Percentiles rank a stretch among this genome's conserved stretches.
These are phyloP conservation scores for Aspergillus aculeatinus DNA, from an alignment of 2,329 filamentous ascomycete species.

Conservation along the genomic window DNA sequence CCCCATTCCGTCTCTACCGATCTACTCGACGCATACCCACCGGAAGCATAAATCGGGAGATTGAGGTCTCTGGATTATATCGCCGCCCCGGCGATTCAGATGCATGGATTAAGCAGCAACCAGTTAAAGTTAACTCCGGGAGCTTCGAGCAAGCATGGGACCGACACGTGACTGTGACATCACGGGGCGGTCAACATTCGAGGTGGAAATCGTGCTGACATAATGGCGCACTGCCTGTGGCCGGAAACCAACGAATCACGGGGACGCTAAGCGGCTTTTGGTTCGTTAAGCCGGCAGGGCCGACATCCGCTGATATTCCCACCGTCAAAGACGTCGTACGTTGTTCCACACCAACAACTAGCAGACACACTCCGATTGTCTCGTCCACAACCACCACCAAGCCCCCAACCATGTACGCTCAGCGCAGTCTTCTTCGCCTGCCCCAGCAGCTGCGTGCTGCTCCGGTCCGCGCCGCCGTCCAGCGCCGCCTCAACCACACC, in stretches of 20 bases:
- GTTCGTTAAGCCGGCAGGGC: conserved; percentile 24
- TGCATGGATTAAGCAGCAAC: neutral
- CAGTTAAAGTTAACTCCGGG: neutral
- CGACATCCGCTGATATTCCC: conserved; percentile 27
- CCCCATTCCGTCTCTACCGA: conserved; percentile 54
- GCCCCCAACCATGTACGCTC: conserved; percentile 60
- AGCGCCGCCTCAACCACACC: conserved; percentile 71
- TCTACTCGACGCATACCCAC: conserved; percentile 18
- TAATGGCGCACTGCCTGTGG: conserved; percentile 13
- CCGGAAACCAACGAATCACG: conserved; percentile 29
- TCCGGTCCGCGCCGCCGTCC: conserved; percentile 56
- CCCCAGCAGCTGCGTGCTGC: conserved; percentile 58
- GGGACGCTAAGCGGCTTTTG: conserved; percentile 27
- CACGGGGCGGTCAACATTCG: conserved; percentile 17
- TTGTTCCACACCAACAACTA: conserved; percentile 6
- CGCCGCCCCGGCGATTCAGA: neutral
- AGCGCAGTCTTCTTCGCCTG: conserved; percentile 61
- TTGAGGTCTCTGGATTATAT: neutral
- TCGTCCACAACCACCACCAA: conserved; percentile 1
- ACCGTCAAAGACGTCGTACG: conserved; percentile 13
- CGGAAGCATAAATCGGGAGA: neutral
- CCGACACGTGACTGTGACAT: conserved; percentile 30
- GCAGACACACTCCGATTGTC: conserved; percentile 13
- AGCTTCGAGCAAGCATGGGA: neutral
- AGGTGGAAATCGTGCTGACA: conserved; percentile 15